These are phyloP conservation scores for Herpetomonas tarakana DNA, from an alignment of 208 protist genomes.

Conservation along the genomic window DNA sequence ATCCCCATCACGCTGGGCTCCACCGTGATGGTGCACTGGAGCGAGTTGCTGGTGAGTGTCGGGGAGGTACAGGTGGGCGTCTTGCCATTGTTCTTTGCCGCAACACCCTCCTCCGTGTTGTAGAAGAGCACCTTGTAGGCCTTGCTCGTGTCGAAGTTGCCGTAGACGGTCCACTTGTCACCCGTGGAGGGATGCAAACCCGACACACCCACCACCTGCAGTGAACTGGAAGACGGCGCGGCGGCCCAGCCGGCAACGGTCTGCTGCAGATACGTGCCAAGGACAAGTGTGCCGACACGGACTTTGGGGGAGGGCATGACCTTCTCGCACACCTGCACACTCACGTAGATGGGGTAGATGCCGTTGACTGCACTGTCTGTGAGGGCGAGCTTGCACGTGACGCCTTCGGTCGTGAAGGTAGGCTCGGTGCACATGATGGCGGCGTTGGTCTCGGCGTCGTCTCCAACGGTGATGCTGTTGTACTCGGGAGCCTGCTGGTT, in stretches of 20 bases:
- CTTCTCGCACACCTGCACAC: conserved; percentile 23
- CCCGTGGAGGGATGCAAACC: conserved; percentile 20
- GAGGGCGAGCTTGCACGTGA: conserved; percentile 18
- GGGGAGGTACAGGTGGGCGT: conserved; percentile 8
- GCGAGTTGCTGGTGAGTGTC: conserved; percentile 12
- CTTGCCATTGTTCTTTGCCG: conserved; percentile 5
- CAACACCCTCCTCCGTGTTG: conserved; percentile 10
- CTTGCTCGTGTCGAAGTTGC: conserved; percentile 21
- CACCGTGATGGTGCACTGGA: conserved; percentile 23
- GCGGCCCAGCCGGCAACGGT: neutral
- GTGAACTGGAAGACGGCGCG: neutral
- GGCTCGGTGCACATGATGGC: conserved; percentile 14
- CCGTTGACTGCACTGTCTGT: neutral
- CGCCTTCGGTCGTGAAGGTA: neutral
- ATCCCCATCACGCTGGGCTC: conserved; percentile 25
- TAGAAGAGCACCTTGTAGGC: conserved; percentile 35
- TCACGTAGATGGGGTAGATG: conserved; percentile 24
- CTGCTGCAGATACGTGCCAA: conserved; percentile 1
- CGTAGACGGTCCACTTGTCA: conserved; percentile 21
- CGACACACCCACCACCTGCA: conserved; percentile 21
- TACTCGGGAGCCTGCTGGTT: conserved; percentile 17
- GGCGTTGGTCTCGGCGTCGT: conserved; percentile 14
- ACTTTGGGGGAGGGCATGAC: conserved; percentile 22
- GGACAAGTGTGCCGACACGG: conserved; percentile 21
- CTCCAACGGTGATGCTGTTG: conserved; percentile 26